Conservation (phyloP, 2,329 filamentous ascomycete species). For the Arthrobotrys iridis region DNA sequence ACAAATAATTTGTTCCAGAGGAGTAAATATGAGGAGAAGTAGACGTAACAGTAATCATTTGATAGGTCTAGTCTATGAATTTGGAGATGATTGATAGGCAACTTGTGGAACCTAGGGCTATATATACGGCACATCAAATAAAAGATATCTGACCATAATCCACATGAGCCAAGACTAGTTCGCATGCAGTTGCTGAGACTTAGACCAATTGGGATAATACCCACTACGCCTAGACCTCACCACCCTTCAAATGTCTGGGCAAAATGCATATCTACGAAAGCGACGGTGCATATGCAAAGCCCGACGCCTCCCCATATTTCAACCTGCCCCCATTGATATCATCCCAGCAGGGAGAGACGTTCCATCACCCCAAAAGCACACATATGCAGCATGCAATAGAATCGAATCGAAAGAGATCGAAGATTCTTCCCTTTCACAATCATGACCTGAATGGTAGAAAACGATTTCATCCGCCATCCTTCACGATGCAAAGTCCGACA, state of each 20-base stretch:
- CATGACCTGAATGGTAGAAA: background rate
- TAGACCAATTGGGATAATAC: slow-evolving; percentile 49
- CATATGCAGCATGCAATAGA: slow-evolving; percentile 48
- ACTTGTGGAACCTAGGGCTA: slow-evolving; percentile 11
- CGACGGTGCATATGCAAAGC: slow-evolving; percentile 5
- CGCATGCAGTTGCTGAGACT: background rate
- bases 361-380: slow-evolving; percentile 11
- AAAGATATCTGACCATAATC: background rate
- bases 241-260: slow-evolving; percentile 10
- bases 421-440: slow-evolving; percentile 13
- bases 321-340: background rate
- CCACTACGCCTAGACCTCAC: slow-evolving; percentile 28
- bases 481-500: background rate
- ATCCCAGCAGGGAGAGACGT: background rate
- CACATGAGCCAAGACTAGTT: slow-evolving; percentile 13
- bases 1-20: background rate
- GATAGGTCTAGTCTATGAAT: slow-evolving; percentile 18
- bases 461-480: slow-evolving; percentile 4
- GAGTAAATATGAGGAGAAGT: slow-evolving; percentile 4
- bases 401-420: slow-evolving; percentile 53
- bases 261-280: slow-evolving; percentile 17
- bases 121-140: slow-evolving; percentile 13
- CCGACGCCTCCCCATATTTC: slow-evolving; percentile 11
- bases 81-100: slow-evolving; percentile 23
- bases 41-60: slow-evolving; percentile 3